Evolutionary conservation across 495 filamentous ascomycete species (phyloP).

Genomic region (Cairneyella variabilis): DNA sequence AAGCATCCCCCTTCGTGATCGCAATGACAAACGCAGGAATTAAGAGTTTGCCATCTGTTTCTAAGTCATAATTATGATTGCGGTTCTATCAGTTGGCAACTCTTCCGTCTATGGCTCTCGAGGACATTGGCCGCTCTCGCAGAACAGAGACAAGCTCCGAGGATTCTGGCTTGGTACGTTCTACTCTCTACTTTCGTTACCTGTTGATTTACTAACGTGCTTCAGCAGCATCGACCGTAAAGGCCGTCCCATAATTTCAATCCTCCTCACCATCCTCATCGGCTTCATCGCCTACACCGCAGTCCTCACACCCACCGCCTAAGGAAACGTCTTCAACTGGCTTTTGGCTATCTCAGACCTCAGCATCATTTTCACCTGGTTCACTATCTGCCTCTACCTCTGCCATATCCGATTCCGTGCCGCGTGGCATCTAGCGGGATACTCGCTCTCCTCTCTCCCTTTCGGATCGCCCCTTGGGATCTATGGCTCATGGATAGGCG

Average conservation of each 20-base stretch:
- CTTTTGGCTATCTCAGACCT: slow-evolving; percentile 86
- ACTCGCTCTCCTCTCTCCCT: slow-evolving; percentile 65
- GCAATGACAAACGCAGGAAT: slow-evolving; percentile 83
- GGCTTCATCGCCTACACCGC: slow-evolving; percentile 83
- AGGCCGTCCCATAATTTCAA: slow-evolving; percentile 73
- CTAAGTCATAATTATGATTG: slow-evolving; percentile 86
- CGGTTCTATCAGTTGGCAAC: slow-evolving; percentile 83
- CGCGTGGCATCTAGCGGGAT: slow-evolving; percentile 52
- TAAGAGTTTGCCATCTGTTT: slow-evolving; percentile 72
- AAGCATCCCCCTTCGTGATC: slow-evolving; percentile 85
- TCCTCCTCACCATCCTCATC: slow-evolving; percentile 59
- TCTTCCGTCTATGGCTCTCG: slow-evolving; percentile 81
- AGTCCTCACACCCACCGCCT: slow-evolving; percentile 55
- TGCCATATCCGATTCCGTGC: slow-evolving; percentile 86
- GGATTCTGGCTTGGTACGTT: slow-evolving; percentile 57
- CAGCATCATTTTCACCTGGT: slow-evolving; percentile 90
- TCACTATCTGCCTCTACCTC: slow-evolving; percentile 74
- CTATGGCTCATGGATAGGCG: slow-evolving; percentile 77
- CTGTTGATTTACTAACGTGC: neutral
- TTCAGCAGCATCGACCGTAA: slow-evolving; percentile 62
- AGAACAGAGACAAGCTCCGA: slow-evolving; percentile 77
- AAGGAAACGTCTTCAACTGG: slow-evolving; percentile 65
- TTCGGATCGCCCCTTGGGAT: slow-evolving; percentile 80
- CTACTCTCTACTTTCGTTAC: neutral
- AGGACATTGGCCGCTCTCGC: slow-evolving; percentile 83